Evolutionary conservation across 345 rosid genomes (phyloP), one percentile per base, ranked within the genome.

Genomic region (Hirschfeldia incana): DNA sequence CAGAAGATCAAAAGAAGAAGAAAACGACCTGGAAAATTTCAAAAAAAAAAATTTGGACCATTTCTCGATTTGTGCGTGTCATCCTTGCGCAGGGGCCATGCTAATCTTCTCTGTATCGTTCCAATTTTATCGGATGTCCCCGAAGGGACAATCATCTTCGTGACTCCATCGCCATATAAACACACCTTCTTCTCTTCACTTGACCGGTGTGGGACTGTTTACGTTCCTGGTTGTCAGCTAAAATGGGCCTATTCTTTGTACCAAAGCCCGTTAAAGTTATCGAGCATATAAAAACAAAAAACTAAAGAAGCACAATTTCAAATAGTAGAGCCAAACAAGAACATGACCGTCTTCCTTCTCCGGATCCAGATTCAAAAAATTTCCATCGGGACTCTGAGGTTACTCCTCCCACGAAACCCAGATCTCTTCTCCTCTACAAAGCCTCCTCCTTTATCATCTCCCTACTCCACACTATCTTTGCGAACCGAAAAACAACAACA

Each of bases 321-420:
- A 60, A 9, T 57, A 17, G 72, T 64, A 17, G 13, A 36, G 11
- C 64, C 21, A 58, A 17, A 21, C 21, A 21, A 61, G 16, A 37
- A 53, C 55, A 70, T 78, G 81, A 39, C 51, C 28, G 55, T 59
- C 9, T 16, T 16, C 70, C 4, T 36, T 36, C 42, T 29, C 21
- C 73, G 67, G 4, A 72, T 72, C 26, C 27, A 73, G 70, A 60
- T 74, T 36, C 71, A 53, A 67, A 33, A 8, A 34, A 0, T 15
- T 5, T 33, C 53, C 68, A 27, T 7, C 12, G 58, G 49, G 68
- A 30, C 30, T 64, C 27, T 64, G 73, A 76, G 58, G 8, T 16
- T 58, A 5, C 65, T 70, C 69, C 65, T 70, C 69, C 27, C 76
- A n/a, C 68, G 83, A 42, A 80, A 75, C 65, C 27, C 26, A 73